phyloP scores from a whole-genome alignment of 805 yeast species.

The Cyberlindnera samutprakarnensis region DNA sequence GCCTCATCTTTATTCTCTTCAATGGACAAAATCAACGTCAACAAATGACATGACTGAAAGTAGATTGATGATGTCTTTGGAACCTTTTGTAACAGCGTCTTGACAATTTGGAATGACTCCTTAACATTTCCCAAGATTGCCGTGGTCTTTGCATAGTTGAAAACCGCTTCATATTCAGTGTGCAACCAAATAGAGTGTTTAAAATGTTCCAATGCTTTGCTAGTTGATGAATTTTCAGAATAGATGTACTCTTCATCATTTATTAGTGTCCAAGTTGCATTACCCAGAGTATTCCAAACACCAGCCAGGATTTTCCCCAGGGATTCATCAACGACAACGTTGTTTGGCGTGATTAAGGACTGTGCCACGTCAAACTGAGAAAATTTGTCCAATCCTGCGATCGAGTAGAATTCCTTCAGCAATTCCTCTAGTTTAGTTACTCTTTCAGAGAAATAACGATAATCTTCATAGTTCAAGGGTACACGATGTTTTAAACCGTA shows the following conservation, averaged over 20 bases:
- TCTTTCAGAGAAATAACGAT: slow-evolving; percentile 6
- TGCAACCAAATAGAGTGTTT: slow-evolving; percentile 13
- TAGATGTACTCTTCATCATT: slow-evolving; percentile 6
- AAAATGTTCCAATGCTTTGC: slow-evolving; percentile 4
- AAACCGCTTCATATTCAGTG: slow-evolving; percentile 11
- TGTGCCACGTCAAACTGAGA: slow-evolving; percentile 2
- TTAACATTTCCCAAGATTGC: slow-evolving; percentile 36
- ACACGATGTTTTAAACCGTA: not conserved
- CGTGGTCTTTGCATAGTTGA: slow-evolving; percentile 41
- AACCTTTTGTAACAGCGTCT: slow-evolving; percentile 32
- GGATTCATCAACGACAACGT: slow-evolving; percentile 1
- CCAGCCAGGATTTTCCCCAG: slow-evolving; percentile 3
- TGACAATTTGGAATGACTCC: slow-evolving; percentile 39
- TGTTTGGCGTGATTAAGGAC: not conserved
- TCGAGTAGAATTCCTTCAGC: slow-evolving; percentile 8
- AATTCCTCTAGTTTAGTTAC: slow-evolving; percentile 6
- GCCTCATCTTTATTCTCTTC: slow-evolving; percentile 50
- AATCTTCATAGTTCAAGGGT: slow-evolving; percentile 5
- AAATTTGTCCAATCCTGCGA: slow-evolving; percentile 4
- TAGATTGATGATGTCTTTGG: slow-evolving; percentile 31
- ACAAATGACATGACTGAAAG: slow-evolving; percentile 58
- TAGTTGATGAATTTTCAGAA: slow-evolving; percentile 2
- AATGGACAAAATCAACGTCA: slow-evolving; percentile 56
- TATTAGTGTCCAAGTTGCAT: slow-evolving; percentile 7
- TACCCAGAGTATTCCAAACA: slow-evolving; percentile 14